phyloP scores from a whole-genome alignment of 176 grass and related monocot genomes.

The Phoenix roebelenii region DNA sequence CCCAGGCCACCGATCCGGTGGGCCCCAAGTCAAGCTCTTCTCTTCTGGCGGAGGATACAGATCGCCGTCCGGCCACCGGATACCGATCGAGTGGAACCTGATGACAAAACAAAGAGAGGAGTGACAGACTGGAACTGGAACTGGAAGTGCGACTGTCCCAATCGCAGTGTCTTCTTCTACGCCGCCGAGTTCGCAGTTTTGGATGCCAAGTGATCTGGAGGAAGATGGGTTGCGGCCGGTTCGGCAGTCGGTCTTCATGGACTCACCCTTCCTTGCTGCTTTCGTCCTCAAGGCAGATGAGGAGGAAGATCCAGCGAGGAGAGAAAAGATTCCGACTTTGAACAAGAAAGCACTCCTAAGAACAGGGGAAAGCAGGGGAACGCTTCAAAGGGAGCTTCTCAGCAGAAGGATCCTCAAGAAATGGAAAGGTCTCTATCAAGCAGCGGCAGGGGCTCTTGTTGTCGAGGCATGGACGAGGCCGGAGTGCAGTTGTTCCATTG shows the following conservation, averaged over 20 bases:
- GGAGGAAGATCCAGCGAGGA: conserved; percentile 4
- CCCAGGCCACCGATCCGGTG: not conserved
- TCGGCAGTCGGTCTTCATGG: conserved; percentile 13
- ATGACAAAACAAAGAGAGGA: too few relatives aligned
- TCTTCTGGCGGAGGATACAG: not conserved
- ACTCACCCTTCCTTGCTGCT: not conserved
- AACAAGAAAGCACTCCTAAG: conserved; percentile 12
- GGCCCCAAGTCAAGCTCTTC: not conserved
- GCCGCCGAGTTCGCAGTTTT: not conserved
- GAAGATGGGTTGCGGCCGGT: conserved; percentile 5
- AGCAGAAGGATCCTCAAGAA: conserved; percentile 8
- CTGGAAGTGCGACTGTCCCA: not conserved
- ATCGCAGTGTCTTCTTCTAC: too few relatives aligned
- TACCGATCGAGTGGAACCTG: too few relatives aligned
- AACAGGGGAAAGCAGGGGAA: conserved; percentile 11
- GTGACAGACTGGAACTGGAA: not conserved
- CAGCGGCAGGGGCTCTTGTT: conserved; percentile 15
- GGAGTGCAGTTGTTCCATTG: conserved; percentile 1
- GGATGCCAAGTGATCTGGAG: not conserved
- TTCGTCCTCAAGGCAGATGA: not conserved
- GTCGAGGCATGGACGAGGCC: conserved; percentile 10
- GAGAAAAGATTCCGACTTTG: conserved; percentile 7
- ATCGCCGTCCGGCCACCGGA: not conserved
- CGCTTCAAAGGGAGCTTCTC: conserved; percentile 1
- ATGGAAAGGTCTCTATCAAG: conserved; percentile 24